A percentile compares a stretch with the other conserved stretches of the same genome.
Evolutionary conservation across 345 rosid species (phyloP).

Genomic region (Citrus medica): DNA sequence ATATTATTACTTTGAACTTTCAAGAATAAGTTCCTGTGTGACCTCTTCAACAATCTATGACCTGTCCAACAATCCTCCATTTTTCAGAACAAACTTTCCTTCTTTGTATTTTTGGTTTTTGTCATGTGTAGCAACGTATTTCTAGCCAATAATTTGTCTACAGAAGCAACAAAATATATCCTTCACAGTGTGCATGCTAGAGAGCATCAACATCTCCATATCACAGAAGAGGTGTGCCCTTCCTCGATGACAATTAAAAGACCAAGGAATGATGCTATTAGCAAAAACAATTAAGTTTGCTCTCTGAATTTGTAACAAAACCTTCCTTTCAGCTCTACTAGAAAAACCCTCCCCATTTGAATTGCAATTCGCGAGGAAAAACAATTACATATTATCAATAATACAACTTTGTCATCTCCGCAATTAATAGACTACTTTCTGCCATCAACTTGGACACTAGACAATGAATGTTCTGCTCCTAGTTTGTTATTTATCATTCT

Average conservation of each 20-base stretch:
- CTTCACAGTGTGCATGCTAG: slow-evolving; percentile 39
- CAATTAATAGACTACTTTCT: neutral
- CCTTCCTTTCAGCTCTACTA: slow-evolving; percentile 30
- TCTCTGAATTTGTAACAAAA: slow-evolving; percentile 33
- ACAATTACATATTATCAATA: neutral
- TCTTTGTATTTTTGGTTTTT: slow-evolving; percentile 42
- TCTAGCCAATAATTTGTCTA: slow-evolving; percentile 48
- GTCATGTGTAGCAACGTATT: slow-evolving; percentile 39
- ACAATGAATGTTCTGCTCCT: neutral
- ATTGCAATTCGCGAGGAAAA: neutral
- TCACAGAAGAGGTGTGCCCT: slow-evolving; percentile 40
- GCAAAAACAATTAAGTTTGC: slow-evolving; percentile 4
- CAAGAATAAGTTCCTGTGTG: slow-evolving; percentile 23
- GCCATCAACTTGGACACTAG: neutral
- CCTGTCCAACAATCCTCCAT: slow-evolving; percentile 23
- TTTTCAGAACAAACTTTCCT: slow-evolving; percentile 44
- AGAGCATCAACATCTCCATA: slow-evolving; percentile 40
- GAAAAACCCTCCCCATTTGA: slow-evolving; percentile 39
- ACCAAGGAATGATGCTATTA: slow-evolving; percentile 30
- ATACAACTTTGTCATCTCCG: no score
- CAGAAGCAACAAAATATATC: slow-evolving; percentile 43
- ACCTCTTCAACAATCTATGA: slow-evolving; percentile 20
- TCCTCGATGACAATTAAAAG: slow-evolving; percentile 36
- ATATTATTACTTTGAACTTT: neutral
- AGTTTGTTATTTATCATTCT: no score